Base-by-base conservation (phyloP, 768 basidiomycete species). In the Xerocomellus amylosporus region DNA sequence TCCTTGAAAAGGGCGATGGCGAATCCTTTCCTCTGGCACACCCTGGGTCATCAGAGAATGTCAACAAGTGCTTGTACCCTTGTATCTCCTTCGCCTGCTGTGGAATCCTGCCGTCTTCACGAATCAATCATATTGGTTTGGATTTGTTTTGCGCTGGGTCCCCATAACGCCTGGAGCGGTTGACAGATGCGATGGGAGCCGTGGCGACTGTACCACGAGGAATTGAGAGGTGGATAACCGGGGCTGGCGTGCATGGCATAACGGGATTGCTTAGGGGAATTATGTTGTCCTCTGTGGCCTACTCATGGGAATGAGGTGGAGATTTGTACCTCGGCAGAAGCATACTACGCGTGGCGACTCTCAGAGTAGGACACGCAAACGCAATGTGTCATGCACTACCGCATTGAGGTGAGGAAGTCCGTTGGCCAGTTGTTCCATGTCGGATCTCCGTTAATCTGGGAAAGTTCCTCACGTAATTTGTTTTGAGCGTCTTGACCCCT, bases 41-140 rank as follows among this genome's bases (percentile, higher is more conserved):
- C n/a, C n/a, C n/a, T n/a, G n/a, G n/a, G n/a, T n/a, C 68, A 46
- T 72, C 70, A 0, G 56, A 41, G 19, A 72, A 72, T 4, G 62
- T 62, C 47, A 71, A 46, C 31, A 70, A 45, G 51, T 72, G 68
- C n/a, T 48, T 60, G 20, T 67, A 57, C 5, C 67, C 71, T 12
- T 63, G 67, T 4, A 64, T 49, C 17, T 64, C 67, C 36, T 83
- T 75, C 0, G 75, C 74, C 22, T 55, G 44, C 14, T 7, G 39
- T 7, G 64, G 59, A 17, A 64, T 62, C n/a, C n/a, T n/a, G 1
- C 68, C 66, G 10, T 67, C 69, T 13, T 68, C 65, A 7, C 58
- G 56, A 5, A 87, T 70, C 87, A 86, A 88, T 8, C 87, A 73
- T 44, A 82, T 80, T 0, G 86, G 87, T 24, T 77, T 72, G 64